Conservation (phyloP, 345 rosid species). For the Eucalyptus grandis region DNA sequence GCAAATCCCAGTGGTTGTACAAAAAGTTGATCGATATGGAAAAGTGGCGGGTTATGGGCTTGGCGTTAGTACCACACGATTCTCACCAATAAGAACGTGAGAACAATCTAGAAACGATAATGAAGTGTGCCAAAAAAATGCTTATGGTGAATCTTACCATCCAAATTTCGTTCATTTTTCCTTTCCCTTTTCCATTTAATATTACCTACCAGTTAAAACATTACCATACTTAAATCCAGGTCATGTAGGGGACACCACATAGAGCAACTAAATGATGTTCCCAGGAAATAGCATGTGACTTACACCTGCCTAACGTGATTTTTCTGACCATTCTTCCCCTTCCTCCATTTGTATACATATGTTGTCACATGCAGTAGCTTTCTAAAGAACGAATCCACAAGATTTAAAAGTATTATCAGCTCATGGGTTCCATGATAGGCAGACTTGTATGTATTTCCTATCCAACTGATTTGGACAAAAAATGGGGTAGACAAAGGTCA, state of each 20-base stretch:
- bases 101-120: too few species aligned
- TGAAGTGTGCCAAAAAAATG: neutral
- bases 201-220: neutral
- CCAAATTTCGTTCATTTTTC: neutral
- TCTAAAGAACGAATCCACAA: neutral
- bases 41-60: too few species aligned
- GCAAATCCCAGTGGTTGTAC: too few species aligned
- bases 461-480: neutral
- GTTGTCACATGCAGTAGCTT: neutral
- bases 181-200: neutral
- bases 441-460: neutral
- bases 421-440: neutral
- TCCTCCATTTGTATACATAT: neutral
- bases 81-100: too few species aligned
- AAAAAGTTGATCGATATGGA: too few species aligned
- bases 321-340: neutral
- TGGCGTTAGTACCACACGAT: too few species aligned
- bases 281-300: neutral
- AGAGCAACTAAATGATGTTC: neutral
- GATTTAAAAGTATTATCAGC: neutral
- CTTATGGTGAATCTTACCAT: neutral
- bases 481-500: neutral
- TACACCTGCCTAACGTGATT: neutral
- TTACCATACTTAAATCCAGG: neutral
- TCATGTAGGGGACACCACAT: neutral